A percentile compares a stretch with the other conserved stretches of the same genome.
phyloP scores from a whole-genome alignment of 495 filamentous ascomycete species.

The Podospora australis region DNA sequence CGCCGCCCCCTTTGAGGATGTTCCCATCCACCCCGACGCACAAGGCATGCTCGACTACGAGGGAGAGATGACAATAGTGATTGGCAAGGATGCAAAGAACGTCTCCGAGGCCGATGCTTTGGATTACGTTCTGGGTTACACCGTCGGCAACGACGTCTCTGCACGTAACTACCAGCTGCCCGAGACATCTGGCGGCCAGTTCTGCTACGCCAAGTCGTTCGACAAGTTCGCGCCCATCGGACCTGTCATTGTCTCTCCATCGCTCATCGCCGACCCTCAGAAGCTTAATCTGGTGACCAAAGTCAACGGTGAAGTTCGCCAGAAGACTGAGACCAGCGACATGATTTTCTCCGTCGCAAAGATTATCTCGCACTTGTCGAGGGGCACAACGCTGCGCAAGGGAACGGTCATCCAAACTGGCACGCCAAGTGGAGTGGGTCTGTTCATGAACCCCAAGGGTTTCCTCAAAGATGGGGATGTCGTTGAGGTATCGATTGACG shows the following conservation, averaged over 20 bases:
- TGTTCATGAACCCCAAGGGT: conserved; percentile 50
- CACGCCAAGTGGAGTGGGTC: conserved; percentile 36
- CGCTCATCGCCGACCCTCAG: not conserved
- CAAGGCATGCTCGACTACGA: conserved; percentile 43
- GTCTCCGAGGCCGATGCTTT: conserved; percentile 26
- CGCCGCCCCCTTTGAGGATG: conserved; percentile 22
- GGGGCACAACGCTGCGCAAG: conserved; percentile 33
- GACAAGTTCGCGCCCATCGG: conserved; percentile 38
- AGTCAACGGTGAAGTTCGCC: conserved; percentile 3
- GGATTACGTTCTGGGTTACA: conserved; percentile 31
- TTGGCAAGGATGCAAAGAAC: conserved; percentile 32
- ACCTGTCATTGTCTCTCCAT: conserved; percentile 21
- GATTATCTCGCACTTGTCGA: conserved; percentile 1
- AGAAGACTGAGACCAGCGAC: not conserved
- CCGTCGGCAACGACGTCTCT: conserved; percentile 21
- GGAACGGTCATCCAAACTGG: conserved; percentile 37
- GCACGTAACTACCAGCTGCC: conserved; percentile 13
- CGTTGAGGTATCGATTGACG: conserved; percentile 49
- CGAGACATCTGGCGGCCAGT: conserved; percentile 7
- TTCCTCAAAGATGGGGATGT: conserved; percentile 55
- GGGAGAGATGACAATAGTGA: conserved; percentile 33
- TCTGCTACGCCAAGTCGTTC: conserved; percentile 31
- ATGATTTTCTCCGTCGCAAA: conserved; percentile 2
- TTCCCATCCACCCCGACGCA: conserved; percentile 32
- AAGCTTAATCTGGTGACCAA: not conserved